Evolutionary conservation across 768 basidiomycete genomes (phyloP).

Genomic region (Boletus vermiculosoides): DNA sequence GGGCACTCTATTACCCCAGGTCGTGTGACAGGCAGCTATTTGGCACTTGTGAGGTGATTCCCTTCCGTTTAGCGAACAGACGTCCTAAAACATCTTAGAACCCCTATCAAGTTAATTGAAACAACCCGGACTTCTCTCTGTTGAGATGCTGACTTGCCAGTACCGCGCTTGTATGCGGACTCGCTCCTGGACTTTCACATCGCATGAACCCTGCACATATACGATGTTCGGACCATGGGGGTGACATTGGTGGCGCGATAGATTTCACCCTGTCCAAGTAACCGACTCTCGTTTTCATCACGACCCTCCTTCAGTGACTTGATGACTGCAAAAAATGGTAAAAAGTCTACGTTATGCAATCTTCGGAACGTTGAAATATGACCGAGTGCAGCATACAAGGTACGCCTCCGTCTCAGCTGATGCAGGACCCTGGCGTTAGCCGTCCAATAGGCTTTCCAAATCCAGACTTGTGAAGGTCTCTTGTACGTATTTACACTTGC

Average conservation of each 20-base stretch:
- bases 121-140: conserved; percentile 4
- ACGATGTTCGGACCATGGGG: conserved; percentile 1
- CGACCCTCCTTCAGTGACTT: conserved; percentile 2
- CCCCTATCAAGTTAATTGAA: conserved; percentile 10
- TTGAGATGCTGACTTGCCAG: conserved; percentile 3
- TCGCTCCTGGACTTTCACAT: conserved; percentile 10
- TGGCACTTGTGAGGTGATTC: conserved; percentile 12
- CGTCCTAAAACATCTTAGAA: conserved; percentile 4
- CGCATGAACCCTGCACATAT: background rate
- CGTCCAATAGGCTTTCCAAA: conserved; percentile 19
- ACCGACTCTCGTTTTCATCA: conserved; percentile 4
- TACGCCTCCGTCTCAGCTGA: conserved; percentile 9
- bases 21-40: conserved; percentile 23
- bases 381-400: background rate
- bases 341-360: background rate
- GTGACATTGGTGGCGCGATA: conserved; percentile 1
- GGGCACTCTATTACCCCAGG: conserved; percentile 32
- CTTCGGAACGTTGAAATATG: background rate
- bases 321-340: conserved; percentile 8
- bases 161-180: background rate
- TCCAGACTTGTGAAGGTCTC: conserved; percentile 7
- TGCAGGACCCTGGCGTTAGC: conserved; percentile 7
- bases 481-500: conserved; percentile 29
- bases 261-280: background rate
- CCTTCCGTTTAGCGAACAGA: conserved; percentile 2